These are phyloP conservation scores for Solanum raphanifolium DNA, from an alignment of 257 asterid species.

Conservation along the genomic window DNA sequence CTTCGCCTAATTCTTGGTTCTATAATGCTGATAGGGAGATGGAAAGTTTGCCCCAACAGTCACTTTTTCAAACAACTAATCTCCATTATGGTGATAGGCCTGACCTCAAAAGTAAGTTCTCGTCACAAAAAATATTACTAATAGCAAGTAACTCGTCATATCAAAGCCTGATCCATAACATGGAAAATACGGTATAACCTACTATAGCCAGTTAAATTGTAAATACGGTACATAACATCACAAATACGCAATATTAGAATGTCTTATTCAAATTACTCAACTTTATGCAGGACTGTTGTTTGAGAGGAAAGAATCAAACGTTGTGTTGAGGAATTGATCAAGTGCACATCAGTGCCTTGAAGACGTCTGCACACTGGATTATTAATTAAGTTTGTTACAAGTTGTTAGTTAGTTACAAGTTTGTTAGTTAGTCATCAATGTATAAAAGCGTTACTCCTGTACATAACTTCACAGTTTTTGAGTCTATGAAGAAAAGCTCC, in stretches of 20 bases:
- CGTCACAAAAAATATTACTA: neutral
- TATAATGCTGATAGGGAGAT: slow-evolving; percentile 56
- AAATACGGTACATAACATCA: neutral
- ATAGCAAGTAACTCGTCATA: neutral
- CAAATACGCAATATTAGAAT: neutral
- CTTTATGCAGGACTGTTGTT: slow-evolving; percentile 34
- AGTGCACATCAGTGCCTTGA: no score
- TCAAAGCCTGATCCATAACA: neutral
- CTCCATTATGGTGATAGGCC: slow-evolving; percentile 79
- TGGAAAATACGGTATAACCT: neutral
- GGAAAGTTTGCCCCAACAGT: slow-evolving; percentile 66
- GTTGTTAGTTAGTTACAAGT: no score
- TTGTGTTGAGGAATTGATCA: slow-evolving; percentile 6
- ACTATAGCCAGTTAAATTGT: neutral
- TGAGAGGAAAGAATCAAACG: slow-evolving; percentile 56
- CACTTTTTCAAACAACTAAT: slow-evolving; percentile 33
- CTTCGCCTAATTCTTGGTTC: slow-evolving; percentile 46
- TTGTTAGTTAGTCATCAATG: no score
- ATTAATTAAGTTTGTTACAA: no score
- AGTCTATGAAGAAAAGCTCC: no score
- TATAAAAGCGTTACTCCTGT: no score
- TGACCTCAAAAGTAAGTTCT: slow-evolving; percentile 56
- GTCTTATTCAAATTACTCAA: neutral
- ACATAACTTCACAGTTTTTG: no score
- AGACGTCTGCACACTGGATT: no score